These are phyloP conservation scores for Monilinia aucupariae DNA, from an alignment of 2,329 filamentous ascomycete genomes.

Conservation along the genomic window DNA sequence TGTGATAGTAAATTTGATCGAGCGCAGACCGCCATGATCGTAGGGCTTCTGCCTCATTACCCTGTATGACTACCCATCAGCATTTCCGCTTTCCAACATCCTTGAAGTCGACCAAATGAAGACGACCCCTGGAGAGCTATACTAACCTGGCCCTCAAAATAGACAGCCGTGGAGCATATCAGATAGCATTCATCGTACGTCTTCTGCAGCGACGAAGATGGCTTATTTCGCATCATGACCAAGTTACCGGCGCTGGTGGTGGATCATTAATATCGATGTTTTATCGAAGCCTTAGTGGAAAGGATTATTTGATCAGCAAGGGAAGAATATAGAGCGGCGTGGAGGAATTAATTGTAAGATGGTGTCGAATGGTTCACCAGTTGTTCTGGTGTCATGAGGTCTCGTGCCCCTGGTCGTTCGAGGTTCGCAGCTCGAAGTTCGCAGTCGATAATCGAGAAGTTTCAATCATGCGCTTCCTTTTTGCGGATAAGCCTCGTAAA, in stretches of 20 bases:
- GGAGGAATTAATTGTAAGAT: too few relatives aligned
- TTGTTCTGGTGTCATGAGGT: too few relatives aligned
- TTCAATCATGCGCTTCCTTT: slow-evolving; percentile 5
- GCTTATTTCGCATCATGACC: slow-evolving; percentile 49
- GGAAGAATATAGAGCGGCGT: too few relatives aligned
- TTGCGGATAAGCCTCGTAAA: slow-evolving; percentile 3
- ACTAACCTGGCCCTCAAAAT: slow-evolving; percentile 84
- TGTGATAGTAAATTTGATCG: slow-evolving; percentile 81
- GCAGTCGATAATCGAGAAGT: slow-evolving; percentile 4
- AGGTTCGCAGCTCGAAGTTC: not conserved
- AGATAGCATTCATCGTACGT: slow-evolving; percentile 96
- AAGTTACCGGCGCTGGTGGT: not conserved
- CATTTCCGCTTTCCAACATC: not conserved
- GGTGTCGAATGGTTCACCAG: too few relatives aligned
- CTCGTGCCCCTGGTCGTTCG: slow-evolving; percentile 3
- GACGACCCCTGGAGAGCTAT: not conserved
- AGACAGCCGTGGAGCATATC: slow-evolving; percentile 90
- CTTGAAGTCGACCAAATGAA: not conserved
- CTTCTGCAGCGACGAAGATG: slow-evolving; percentile 78
- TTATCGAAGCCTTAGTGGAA: not conserved
- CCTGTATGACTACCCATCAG: slow-evolving; percentile 45
- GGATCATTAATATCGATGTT: not conserved
- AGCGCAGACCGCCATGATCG: slow-evolving; percentile 86
- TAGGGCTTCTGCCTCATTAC: slow-evolving; percentile 85
- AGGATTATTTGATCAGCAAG: not conserved